These are phyloP conservation scores for Arthrobotrys entomopaga DNA, from an alignment of 2,329 filamentous ascomycete genomes.

Conservation along the genomic window DNA sequence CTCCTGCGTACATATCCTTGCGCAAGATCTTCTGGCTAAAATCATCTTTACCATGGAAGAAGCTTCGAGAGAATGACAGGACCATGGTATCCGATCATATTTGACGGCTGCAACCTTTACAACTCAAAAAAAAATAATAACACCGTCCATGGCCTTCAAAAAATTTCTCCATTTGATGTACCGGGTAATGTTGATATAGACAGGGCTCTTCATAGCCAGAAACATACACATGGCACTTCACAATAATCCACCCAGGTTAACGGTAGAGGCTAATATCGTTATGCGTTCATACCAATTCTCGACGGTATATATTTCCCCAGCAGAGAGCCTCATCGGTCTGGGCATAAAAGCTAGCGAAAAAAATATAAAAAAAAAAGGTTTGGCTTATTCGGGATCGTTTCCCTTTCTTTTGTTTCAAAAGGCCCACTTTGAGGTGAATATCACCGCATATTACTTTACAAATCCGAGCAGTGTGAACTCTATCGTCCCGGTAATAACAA, in stretches of 20 bases:
- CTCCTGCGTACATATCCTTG: neutral
- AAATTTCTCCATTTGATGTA: conserved; percentile 18
- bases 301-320: conserved; percentile 45
- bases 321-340: conserved; percentile 14
- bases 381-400: conserved; percentile 25
- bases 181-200: conserved; percentile 47
- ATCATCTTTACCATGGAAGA: conserved; percentile 37
- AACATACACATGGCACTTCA: conserved; percentile 16
- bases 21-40: too few species aligned
- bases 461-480: too few species aligned
- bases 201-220: conserved; percentile 34
- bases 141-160: conserved; percentile 7
- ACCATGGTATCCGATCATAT: conserved; percentile 28
- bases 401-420: neutral
- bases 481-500: too few species aligned
- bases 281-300: conserved; percentile 18
- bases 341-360: conserved; percentile 13
- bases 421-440: too few species aligned
- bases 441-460: too few species aligned
- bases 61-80: conserved; percentile 1
- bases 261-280: conserved; percentile 11
- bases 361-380: too few species aligned
- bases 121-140: conserved; percentile 28
- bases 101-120: conserved; percentile 32
- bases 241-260: conserved; percentile 8